Base-by-base conservation (phyloP, 2,329 filamentous ascomycete species). In the Fusarium abutilonis region DNA sequence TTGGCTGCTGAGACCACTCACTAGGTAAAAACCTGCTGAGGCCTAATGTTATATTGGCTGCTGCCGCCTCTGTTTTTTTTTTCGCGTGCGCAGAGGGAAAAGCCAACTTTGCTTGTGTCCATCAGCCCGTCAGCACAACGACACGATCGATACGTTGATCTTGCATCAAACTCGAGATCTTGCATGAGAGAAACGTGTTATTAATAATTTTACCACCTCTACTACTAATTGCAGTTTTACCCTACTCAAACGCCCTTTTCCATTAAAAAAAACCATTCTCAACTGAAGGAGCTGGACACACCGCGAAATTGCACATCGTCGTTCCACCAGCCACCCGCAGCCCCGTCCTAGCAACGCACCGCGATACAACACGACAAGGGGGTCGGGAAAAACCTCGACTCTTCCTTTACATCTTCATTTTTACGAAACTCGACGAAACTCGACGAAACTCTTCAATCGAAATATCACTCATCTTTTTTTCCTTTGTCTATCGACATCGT, bases 21-120 rank as follows among this genome's bases (percentile, higher is more conserved):
- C 59, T 57, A 48, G 23, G 23, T 13, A 10, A 60, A 66, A 66
- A 56, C 63, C 63, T 66, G 63, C 54, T 53, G 54, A 34, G 43
- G 35, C 35, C 55, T 60, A 41, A 48, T 42, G 45, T 66, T 66
- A 66, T 66, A 66, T 66, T 66, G 63, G 63, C 63, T 56, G 41
- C 49, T 28, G 60, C 44, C 63, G 63, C 63, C 55, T 53, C 59
- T 59, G 7, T 28, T 28, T 29, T 29, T 29, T 29, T 51, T 40
- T 51, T 57, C 50, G 41, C 50, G 63, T 44, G 35, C 34, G 50
- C 29, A 23, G 34, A 43, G 53, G 42, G 41, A 44, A 53, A 66
- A 43, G 28, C 31, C 63, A 66, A 36, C 55, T 64, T 60, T 65
- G 51, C 36, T 17, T 52, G 53, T 52, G 52, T 56, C 53, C 40